phyloP scores from a whole-genome alignment of 768 basidiomycete species.

The Xerocomellus amylosporus region DNA sequence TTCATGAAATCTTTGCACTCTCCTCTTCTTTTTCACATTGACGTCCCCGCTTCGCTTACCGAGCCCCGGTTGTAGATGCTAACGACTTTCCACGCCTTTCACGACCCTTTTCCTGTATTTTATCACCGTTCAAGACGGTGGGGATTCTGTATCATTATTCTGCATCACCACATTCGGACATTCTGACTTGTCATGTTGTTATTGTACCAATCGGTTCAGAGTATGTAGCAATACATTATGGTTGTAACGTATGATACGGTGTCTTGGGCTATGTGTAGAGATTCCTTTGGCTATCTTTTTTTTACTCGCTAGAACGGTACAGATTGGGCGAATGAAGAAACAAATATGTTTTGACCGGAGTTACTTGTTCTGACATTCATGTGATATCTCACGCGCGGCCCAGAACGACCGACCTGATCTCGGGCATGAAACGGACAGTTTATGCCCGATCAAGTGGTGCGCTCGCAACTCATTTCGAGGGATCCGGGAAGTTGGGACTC shows the following conservation, averaged over 20 bases:
- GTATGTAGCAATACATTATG: constrained; percentile 38
- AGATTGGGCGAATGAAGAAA: background rate
- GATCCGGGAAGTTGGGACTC: constrained; percentile 13
- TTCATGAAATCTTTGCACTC: constrained; percentile 10
- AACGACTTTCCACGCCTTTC: constrained; percentile 29
- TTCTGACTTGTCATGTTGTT: constrained; percentile 19
- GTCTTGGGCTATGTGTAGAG: constrained; percentile 14
- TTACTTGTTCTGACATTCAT: constrained; percentile 9
- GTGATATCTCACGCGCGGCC: constrained; percentile 12
- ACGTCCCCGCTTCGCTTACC: constrained; percentile 4
- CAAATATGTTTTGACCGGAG: background rate
- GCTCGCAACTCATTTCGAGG: constrained; percentile 9
- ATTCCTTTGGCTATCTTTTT: background rate
- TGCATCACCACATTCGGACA: constrained; percentile 31
- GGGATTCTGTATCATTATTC: constrained; percentile 35
- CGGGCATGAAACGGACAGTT: constrained; percentile 2
- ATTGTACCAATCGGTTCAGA: constrained; percentile 21
- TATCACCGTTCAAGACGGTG: constrained; percentile 25
- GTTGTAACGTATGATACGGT: constrained; percentile 33
- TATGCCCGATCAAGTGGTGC: constrained; percentile 16
- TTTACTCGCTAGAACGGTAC: background rate
- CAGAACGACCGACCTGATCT: constrained; percentile 1
- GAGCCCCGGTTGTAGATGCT: constrained; percentile 14
- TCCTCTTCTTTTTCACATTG: constrained; percentile 3
- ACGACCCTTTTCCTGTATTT: constrained; percentile 29